Percentiles rank a stretch among this genome's conserved stretches.
Conservation (phyloP, 495 filamentous ascomycete species). For the Hypomontagnella monticulosa region DNA sequence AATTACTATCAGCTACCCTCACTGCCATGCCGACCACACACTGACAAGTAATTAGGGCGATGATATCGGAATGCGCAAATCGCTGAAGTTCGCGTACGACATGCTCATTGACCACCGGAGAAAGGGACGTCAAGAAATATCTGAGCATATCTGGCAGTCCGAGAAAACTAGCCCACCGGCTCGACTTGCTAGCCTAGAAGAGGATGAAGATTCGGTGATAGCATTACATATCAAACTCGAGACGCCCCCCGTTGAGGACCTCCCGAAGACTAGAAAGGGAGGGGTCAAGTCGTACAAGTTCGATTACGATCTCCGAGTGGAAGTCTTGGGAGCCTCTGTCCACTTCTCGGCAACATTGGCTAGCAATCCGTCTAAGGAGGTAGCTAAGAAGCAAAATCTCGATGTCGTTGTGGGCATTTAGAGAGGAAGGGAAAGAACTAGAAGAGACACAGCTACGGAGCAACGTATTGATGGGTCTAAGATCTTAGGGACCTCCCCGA, state of each 20-base stretch:
- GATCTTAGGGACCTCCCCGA: no score
- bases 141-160: not conserved
- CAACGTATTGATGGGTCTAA: no score
- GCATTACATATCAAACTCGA: not conserved
- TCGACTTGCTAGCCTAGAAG: not conserved
- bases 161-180: not conserved
- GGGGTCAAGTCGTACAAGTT: not conserved
- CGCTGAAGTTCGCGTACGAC: no score
- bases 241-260: not conserved
- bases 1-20: not conserved
- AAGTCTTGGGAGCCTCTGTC: not conserved
- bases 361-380: not conserved
- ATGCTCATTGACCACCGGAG: no score
- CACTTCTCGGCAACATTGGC: not conserved
- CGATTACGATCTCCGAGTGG: not conserved
- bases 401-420: not conserved
- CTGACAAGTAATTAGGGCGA: constrained; percentile 6
- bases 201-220: not conserved
- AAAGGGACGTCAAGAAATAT: no score
- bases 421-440: no score
- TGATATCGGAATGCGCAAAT: not conserved
- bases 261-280: not conserved
- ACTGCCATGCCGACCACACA: no score
- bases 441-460: no score
- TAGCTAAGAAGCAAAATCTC: not conserved